phyloP scores from a whole-genome alignment of 2,329 filamentous ascomycete species.

The Aureobasidium sp. region DNA sequence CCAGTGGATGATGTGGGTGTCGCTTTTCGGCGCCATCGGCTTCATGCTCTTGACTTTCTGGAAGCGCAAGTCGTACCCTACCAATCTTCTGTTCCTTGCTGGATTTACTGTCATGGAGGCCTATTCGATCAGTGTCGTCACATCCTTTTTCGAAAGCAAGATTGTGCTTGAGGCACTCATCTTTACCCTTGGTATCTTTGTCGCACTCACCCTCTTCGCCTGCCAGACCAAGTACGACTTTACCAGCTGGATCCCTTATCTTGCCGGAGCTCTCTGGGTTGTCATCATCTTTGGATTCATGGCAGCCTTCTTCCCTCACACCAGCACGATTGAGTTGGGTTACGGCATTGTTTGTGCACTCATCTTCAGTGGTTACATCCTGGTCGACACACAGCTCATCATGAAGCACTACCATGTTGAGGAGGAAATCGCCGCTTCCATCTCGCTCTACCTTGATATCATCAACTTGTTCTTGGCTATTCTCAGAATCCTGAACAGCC shows the following conservation, averaged over 20 bases:
- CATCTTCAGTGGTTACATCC: constrained; percentile 88
- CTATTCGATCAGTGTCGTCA: constrained; percentile 86
- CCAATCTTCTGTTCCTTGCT: constrained; percentile 83
- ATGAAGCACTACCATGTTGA: constrained; percentile 96
- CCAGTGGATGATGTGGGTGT: constrained; percentile 75
- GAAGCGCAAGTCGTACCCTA: constrained; percentile 85
- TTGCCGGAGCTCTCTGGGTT: constrained; percentile 84
- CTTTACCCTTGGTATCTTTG: constrained; percentile 63
- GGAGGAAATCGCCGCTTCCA: constrained; percentile 85
- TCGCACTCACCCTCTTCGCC: constrained; percentile 66
- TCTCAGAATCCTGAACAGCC: constrained; percentile 89
- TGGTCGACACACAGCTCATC: constrained; percentile 92
- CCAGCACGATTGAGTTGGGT: constrained; percentile 70
- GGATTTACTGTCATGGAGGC: constrained; percentile 89
- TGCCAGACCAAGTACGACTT: constrained; percentile 99
- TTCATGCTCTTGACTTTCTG: constrained; percentile 86
- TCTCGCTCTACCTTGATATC: constrained; percentile 90
- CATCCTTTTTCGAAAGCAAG: constrained; percentile 74
- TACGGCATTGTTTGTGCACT: constrained; percentile 76
- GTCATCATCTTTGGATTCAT: constrained; percentile 90
- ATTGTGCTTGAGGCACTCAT: constrained; percentile 87
- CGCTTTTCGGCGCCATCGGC: constrained; percentile 71
- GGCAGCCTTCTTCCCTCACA: constrained; percentile 77
- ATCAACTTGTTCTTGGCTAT: constrained; percentile 97
- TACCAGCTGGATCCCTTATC: constrained; percentile 91